Conservation (phyloP, 805 yeast species). For the Kazachstania psychrophila region DNA sequence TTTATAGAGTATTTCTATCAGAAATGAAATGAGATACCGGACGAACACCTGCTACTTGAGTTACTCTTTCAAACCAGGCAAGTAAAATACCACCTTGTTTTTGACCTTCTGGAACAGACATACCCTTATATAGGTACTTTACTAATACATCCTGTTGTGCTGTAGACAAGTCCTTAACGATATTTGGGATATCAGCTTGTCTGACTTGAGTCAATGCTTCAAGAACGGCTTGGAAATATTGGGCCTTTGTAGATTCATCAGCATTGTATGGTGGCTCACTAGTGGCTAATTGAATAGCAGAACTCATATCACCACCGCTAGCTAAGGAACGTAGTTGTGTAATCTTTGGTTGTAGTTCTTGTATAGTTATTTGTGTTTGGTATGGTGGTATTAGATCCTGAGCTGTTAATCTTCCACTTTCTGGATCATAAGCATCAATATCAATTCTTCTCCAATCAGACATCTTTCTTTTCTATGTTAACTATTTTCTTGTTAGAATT, state of each 20-base stretch:
- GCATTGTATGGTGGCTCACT: slow-evolving; percentile 80
- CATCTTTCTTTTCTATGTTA: too few relatives aligned
- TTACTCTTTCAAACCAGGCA: slow-evolving; percentile 87
- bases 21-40: slow-evolving; percentile 78
- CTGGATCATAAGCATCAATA: slow-evolving; percentile 84
- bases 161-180: slow-evolving; percentile 49
- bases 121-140: slow-evolving; percentile 78
- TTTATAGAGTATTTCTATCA: slow-evolving; percentile 70
- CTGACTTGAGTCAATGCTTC: slow-evolving; percentile 62
- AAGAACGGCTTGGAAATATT: slow-evolving; percentile 48
- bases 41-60: slow-evolving; percentile 78
- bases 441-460: slow-evolving; percentile 88
- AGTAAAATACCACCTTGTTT: slow-evolving; percentile 79
- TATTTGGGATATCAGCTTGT: slow-evolving; percentile 53
- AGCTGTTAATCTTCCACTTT: slow-evolving; percentile 49
- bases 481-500: too few relatives aligned
- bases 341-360: slow-evolving; percentile 47
- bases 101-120: slow-evolving; percentile 69
- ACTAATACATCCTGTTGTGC: slow-evolving; percentile 70
- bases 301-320: slow-evolving; percentile 61
- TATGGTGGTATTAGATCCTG: slow-evolving; percentile 55
- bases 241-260: slow-evolving; percentile 37
- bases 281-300: slow-evolving; percentile 57
- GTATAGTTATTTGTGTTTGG: slow-evolving; percentile 39
- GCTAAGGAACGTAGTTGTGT: slow-evolving; percentile 52